Percentiles rank a stretch among this genome's conserved stretches.
These are phyloP conservation scores for Magnaporthales sp. DNA, from an alignment of 2,329 filamentous ascomycete genomes.

Conservation along the genomic window DNA sequence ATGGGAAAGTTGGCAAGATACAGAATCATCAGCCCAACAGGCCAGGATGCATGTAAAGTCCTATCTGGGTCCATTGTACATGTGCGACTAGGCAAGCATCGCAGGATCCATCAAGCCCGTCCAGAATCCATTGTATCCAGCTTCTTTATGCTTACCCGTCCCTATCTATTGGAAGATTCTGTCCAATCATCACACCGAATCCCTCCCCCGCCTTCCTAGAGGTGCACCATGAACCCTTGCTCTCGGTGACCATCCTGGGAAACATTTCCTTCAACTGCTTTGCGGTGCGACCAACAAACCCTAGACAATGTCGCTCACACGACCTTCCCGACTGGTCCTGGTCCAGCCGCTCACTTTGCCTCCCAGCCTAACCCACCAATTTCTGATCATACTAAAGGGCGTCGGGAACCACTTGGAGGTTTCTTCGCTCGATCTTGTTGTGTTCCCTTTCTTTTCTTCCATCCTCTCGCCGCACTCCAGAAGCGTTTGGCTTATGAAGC, in stretches of 20 bases:
- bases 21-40: not conserved
- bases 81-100: not conserved
- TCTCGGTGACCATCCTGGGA: constrained; percentile 4
- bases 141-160: not conserved
- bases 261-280: not conserved
- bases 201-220: not conserved
- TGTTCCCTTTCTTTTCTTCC: not conserved
- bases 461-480: not conserved
- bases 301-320: not conserved
- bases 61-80: not conserved
- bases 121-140: not conserved
- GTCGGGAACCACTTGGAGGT: too few relatives aligned
- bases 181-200: not conserved
- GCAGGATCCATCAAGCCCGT: not conserved
- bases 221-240: not conserved
- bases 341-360: not conserved
- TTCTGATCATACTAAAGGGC: not conserved
- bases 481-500: not conserved
- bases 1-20: not conserved
- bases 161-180: not conserved
- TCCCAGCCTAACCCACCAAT: not conserved
- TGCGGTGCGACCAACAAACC: not conserved
- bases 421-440: not conserved
- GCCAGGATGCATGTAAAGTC: not conserved
- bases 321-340: not conserved